Conservation (phyloP, 192 early-diverging fungal genomes). For the Linnemannia elongata region DNA sequence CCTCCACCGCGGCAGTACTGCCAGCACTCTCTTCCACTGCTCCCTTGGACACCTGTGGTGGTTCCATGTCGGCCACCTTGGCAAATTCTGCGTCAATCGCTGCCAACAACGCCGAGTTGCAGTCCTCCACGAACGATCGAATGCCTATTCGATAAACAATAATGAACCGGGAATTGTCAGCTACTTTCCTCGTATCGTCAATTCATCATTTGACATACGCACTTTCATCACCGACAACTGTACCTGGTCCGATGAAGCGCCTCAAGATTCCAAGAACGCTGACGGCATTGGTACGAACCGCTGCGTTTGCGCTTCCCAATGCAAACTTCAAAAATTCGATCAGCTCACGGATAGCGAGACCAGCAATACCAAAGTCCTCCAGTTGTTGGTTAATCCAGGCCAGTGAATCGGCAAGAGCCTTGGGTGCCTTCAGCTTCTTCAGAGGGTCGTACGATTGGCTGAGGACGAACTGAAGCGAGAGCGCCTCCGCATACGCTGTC, state of each 20-base stretch:
- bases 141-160: constrained; percentile 68
- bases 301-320: constrained; percentile 86
- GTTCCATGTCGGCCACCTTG: constrained; percentile 80
- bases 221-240: neutral
- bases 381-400: constrained; percentile 88
- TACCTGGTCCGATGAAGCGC: constrained; percentile 85
- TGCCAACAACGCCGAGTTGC: constrained; percentile 85
- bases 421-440: constrained; percentile 88
- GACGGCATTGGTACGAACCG: constrained; percentile 86
- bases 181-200: neutral
- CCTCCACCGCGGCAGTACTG: constrained; percentile 76
- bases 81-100: constrained; percentile 95
- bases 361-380: constrained; percentile 91
- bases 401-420: constrained; percentile 88
- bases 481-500: constrained; percentile 80
- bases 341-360: constrained; percentile 81
- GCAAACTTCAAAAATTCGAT: constrained; percentile 88
- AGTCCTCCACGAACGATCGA: constrained; percentile 87
- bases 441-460: constrained; percentile 82
- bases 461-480: constrained; percentile 86
- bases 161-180: neutral
- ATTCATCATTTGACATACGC: neutral
- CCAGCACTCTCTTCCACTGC: constrained; percentile 40
- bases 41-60: constrained; percentile 74
- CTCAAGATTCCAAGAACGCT: constrained; percentile 85